A percentile compares a stretch with the other conserved stretches of the same genome.
These are phyloP conservation scores for Pezicula radicicola DNA, from an alignment of 2,329 filamentous ascomycete species.

Conservation along the genomic window DNA sequence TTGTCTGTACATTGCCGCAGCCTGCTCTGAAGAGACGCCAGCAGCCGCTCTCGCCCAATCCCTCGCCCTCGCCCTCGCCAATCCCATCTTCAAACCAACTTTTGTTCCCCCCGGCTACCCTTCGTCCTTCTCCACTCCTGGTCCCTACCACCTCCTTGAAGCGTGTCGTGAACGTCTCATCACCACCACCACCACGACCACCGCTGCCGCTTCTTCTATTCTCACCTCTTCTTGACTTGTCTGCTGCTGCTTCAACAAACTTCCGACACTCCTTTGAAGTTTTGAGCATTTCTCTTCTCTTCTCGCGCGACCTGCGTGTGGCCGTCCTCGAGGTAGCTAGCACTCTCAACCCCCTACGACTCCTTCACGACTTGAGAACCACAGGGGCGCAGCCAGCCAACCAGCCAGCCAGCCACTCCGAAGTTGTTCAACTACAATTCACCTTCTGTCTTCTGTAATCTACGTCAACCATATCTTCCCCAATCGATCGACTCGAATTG, in stretches of 20 bases:
- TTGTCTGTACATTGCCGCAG: no score
- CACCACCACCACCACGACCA: not conserved
- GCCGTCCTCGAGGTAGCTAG: slow-evolving; percentile 7
- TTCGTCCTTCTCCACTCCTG: slow-evolving; percentile 1
- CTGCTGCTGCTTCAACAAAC: slow-evolving; percentile 4
- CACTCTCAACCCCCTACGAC: slow-evolving; percentile 2
- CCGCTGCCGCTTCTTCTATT: slow-evolving; percentile 15
- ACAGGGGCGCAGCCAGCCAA: slow-evolving; percentile 3
- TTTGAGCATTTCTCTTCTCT: slow-evolving; percentile 13
- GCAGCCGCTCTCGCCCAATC: not conserved
- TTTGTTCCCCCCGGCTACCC: slow-evolving; percentile 14
- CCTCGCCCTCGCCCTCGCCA: not conserved
- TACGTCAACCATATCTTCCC: slow-evolving; percentile 3
- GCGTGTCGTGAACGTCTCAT: not conserved
- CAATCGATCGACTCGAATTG: slow-evolving; percentile 20
- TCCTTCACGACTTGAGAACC: slow-evolving; percentile 1
- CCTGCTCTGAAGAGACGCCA: not conserved
- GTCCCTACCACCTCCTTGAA: not conserved
- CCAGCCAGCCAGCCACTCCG: slow-evolving; percentile 15
- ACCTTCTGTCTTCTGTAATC: slow-evolving; percentile 5
- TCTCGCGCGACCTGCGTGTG: slow-evolving; percentile 1
- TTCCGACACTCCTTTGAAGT: slow-evolving; percentile 6
- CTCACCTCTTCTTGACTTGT: slow-evolving; percentile 11
- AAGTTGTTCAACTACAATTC: slow-evolving; percentile 14
- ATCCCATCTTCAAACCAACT: not conserved